These are phyloP conservation scores for Dichotomocladium elegans DNA, from an alignment of 371 early-diverging fungal species.

Conservation along the genomic window DNA sequence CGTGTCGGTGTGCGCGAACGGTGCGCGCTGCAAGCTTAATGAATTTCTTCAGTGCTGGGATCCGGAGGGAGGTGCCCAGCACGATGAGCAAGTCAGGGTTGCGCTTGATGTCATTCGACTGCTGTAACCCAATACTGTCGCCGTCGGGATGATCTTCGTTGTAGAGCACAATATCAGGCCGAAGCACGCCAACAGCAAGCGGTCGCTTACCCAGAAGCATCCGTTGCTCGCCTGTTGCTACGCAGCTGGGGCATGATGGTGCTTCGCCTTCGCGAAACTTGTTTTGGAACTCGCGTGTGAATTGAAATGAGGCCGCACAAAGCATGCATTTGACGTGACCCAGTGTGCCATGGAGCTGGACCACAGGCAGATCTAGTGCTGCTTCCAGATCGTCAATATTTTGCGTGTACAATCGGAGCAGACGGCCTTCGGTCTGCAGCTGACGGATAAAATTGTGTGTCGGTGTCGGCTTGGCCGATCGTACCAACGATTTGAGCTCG, in stretches of 20 bases:
- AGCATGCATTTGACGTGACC: slow-evolving; percentile 80
- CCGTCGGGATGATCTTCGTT: slow-evolving; percentile 94
- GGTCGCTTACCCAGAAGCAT: slow-evolving; percentile 70
- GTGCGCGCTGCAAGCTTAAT: slow-evolving; percentile 84
- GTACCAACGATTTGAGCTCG: slow-evolving; percentile 75
- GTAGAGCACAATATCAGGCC: slow-evolving; percentile 97
- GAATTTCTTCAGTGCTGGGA: slow-evolving; percentile 88
- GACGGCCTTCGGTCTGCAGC: slow-evolving; percentile 66
- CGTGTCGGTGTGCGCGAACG: slow-evolving; percentile 45
- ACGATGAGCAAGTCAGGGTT: slow-evolving; percentile 93
- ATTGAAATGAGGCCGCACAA: slow-evolving; percentile 64
- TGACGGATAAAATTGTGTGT: slow-evolving; percentile 86
- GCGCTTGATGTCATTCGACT: slow-evolving; percentile 62
- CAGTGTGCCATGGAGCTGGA: slow-evolving; percentile 95
- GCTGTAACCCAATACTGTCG: slow-evolving; percentile 75
- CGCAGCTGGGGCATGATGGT: slow-evolving; percentile 80
- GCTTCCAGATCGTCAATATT: slow-evolving; percentile 97
- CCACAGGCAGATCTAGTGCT: slow-evolving; percentile 61
- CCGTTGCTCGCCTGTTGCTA: slow-evolving; percentile 51
- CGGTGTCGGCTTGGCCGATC: slow-evolving; percentile 73
- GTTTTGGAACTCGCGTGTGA: slow-evolving; percentile 45
- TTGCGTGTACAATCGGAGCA: slow-evolving; percentile 95
- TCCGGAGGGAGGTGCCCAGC: slow-evolving; percentile 97
- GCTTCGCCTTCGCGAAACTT: slow-evolving; percentile 69
- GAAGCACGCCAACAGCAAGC: slow-evolving; percentile 77